A percentile compares a stretch with the other conserved stretches of the same genome.
Evolutionary conservation across 495 filamentous ascomycete genomes (phyloP).

Genomic region (Xylaria nigripes): DNA sequence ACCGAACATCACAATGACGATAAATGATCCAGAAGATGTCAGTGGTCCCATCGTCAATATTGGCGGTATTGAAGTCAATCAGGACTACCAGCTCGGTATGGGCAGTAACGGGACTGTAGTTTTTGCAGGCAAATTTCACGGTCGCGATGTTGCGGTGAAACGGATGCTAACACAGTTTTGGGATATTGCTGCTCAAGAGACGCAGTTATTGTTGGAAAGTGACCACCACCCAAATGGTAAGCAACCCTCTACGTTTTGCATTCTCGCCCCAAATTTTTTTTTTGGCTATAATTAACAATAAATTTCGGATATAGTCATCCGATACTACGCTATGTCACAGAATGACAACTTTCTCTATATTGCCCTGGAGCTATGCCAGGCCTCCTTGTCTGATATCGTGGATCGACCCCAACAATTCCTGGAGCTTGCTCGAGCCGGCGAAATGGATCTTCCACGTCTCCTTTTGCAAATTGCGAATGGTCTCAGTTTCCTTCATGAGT

Average conservation of each 20-base stretch:
- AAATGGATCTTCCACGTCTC: slow-evolving; percentile 54
- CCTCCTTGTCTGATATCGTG: slow-evolving; percentile 82
- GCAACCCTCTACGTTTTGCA: neutral
- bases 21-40: slow-evolving; percentile 44
- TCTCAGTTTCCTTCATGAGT: slow-evolving; percentile 76
- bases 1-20: slow-evolving; percentile 46
- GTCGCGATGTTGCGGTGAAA: slow-evolving; percentile 90
- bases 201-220: slow-evolving; percentile 78
- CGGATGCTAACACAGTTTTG: slow-evolving; percentile 92
- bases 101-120: slow-evolving; percentile 85
- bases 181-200: slow-evolving; percentile 91
- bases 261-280: neutral
- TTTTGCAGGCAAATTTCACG: slow-evolving; percentile 77
- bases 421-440: slow-evolving; percentile 43
- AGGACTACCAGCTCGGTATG: slow-evolving; percentile 62
- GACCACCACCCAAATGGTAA: slow-evolving; percentile 83
- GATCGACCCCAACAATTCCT: slow-evolving; percentile 49
- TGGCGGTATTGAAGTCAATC: slow-evolving; percentile 64
- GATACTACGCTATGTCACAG: slow-evolving; percentile 86
- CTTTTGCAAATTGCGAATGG: slow-evolving; percentile 82
- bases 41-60: slow-evolving; percentile 57
- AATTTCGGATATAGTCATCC: slow-evolving; percentile 59
- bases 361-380: slow-evolving; percentile 89
- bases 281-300: slow-evolving; percentile 18
- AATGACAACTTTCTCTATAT: slow-evolving; percentile 92